Base-by-base conservation (phyloP, 2,329 filamentous ascomycete genomes). In the Acrocalymma vagum region DNA sequence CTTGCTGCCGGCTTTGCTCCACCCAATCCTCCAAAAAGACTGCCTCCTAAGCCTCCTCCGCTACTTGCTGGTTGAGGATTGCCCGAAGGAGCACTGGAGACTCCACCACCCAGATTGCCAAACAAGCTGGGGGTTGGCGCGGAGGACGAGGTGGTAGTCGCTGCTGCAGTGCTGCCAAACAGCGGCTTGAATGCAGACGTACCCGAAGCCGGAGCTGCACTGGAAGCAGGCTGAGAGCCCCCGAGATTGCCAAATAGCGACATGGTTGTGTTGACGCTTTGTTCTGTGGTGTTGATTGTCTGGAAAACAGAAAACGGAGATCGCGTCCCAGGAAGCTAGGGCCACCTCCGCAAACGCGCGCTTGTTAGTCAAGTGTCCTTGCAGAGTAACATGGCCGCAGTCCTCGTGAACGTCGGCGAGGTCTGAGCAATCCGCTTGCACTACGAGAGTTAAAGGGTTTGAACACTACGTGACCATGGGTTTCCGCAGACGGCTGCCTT, bases 1-100 rank as follows among this genome's bases (percentile, higher is more conserved):
- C 58, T 46, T 26, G 58, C 40, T 42, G 64, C 47, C 65, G 74
- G 45, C 36, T 59, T 76, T 69, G 39, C 69, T 53, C 46, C 63
- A 17, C 58, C 56, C 35, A 62, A 43, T 57, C 53, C 63, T 21
- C 60, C 51, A 47, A 63, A 65, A 34, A 51, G 72, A 55, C 49
- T 70, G 60, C 60, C 56, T 3, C 62, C 61, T 18, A 65, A 38
- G 9, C 51, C 56, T 21, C 51, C 56, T 21, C 62, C 61, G 18
- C 54, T 44, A 45, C 55, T 51, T 47, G 62, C 42, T 45, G 60
- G 50, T 32, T 62, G 63, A 38, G 62, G 47, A 23, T 55, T 53
- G 41, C 55, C 49, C 28, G 58, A 33, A 22, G 57, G 39, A 40
- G 60, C 56, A 39, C 46, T 56, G 28, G 58, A 52, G 27, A 55